A percentile compares a stretch with the other conserved stretches of the same genome.
Evolutionary conservation across 352 stramenopile genomes (phyloP).

Genomic region (Phytophthora litchii): DNA sequence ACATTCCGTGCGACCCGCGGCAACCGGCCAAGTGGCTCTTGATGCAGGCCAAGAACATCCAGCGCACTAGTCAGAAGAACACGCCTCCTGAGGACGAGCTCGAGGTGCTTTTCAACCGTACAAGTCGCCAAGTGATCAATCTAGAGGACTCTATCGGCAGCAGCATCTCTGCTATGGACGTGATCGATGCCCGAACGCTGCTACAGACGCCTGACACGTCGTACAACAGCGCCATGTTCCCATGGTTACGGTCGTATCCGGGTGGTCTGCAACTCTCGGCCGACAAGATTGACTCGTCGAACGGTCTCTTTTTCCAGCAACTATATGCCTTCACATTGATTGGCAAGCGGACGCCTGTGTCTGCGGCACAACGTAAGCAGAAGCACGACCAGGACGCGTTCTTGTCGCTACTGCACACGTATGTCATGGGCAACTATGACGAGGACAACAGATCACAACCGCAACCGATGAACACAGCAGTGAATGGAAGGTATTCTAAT

Average conservation of each 20-base stretch:
- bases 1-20: slow-evolving; percentile 80
- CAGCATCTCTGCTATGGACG: slow-evolving; percentile 74
- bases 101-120: slow-evolving; percentile 84
- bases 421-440: slow-evolving; percentile 73
- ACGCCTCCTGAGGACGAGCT: slow-evolving; percentile 57
- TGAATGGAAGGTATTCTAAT: slow-evolving; percentile 20
- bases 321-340: slow-evolving; percentile 84
- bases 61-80: slow-evolving; percentile 59
- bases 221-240: slow-evolving; percentile 74
- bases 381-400: slow-evolving; percentile 72
- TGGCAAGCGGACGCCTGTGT: slow-evolving; percentile 56
- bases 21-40: slow-evolving; percentile 78
- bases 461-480: slow-evolving; percentile 7
- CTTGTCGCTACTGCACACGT: slow-evolving; percentile 65
- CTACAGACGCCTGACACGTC: slow-evolving; percentile 71
- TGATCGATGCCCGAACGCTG: slow-evolving; percentile 74
- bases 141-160: slow-evolving; percentile 68
- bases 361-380: slow-evolving; percentile 51
- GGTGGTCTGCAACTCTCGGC: slow-evolving; percentile 50
- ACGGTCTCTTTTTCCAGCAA: slow-evolving; percentile 87
- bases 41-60: slow-evolving; percentile 78
- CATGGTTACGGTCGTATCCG: slow-evolving; percentile 74
- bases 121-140: slow-evolving; percentile 69
- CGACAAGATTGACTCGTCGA: slow-evolving; percentile 66
- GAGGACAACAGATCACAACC: slow-evolving; percentile 28